Evolutionary conservation across 2,329 filamentous ascomycete species (phyloP), one percentile per base, ranked within the genome.

Genomic region (Capronia americana): DNA sequence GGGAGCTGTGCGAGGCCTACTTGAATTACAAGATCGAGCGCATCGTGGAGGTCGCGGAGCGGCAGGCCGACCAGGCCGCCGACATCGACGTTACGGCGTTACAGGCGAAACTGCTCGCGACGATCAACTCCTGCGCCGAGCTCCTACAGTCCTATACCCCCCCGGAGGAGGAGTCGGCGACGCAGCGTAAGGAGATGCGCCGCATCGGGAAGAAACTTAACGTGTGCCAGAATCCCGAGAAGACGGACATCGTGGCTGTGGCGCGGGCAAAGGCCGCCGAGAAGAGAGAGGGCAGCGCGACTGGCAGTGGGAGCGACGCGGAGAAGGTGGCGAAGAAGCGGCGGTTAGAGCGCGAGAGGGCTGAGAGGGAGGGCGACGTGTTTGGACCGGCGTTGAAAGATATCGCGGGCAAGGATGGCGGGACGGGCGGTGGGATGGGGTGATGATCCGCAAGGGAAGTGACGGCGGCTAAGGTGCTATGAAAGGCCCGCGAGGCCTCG

Each of bases 191-290:
- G 63, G 79, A 75, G 46, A 74, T 83, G 30, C 78, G 76, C 53
- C 77, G 77, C 20, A 83, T 84, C 50, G 81, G 80, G 20, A 83
- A 82, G 72, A 84, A 84, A 69, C 72, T 83, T 12, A 81, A 79
- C 64, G 78, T 79, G 41, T 84, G 82, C 66, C 79, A 82, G 69
- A 82, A 83, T 66, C 80, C 81, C 0, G 80, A 83, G 64, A 83
- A 83, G 67, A 72, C 75, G 0, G 80, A 81, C 61, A 69, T 82
- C 2, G 75, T 77, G 0, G 77, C 74, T 1, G 71, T 77, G 10
- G 75, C 74, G 58, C 74, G 71, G 46, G 68, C 70, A 2, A 74
- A 73, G 58, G 68, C 58, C 7, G 76, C 75, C 3, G 78, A 80
- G 71, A 82, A 83, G 71, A 75, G 80, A 23, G 78, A 78, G 17